A percentile compares a stretch with the other conserved stretches of the same genome.
Evolutionary conservation across 2,329 filamentous ascomycete species (phyloP).

Genomic region (Colletotrichum aenigma): DNA sequence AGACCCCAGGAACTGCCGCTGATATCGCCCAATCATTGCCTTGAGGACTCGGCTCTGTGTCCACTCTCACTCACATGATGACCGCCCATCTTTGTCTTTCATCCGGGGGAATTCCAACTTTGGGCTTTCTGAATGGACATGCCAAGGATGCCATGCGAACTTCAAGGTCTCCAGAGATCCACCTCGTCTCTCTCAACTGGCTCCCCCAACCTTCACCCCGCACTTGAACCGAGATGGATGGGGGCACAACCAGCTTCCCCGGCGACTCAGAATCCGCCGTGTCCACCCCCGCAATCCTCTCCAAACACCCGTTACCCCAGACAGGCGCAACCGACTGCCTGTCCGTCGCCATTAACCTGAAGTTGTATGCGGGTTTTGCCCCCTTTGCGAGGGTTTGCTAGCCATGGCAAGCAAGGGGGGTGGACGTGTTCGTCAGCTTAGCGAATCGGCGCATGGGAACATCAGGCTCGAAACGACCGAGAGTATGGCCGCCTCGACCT

Average conservation of each 20-base stretch:
- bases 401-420: not conserved
- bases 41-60: not conserved
- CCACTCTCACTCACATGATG: not conserved
- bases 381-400: not conserved
- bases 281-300: slow-evolving; percentile 12
- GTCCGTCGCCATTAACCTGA: not conserved
- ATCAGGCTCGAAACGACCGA: slow-evolving; percentile 11
- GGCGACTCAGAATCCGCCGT: not conserved
- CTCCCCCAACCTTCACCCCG: slow-evolving; percentile 9
- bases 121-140: not conserved
- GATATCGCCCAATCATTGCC: not conserved
- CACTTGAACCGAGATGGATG: not conserved
- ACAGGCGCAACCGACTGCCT: not conserved
- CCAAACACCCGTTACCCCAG: slow-evolving; percentile 9
- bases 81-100: not conserved
- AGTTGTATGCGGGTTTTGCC: not conserved
- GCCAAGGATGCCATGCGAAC: not conserved
- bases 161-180: not conserved
- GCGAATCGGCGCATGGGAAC: not conserved
- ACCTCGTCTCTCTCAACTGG: slow-evolving; percentile 3
- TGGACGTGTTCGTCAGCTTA: not conserved
- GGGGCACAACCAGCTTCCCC: not conserved
- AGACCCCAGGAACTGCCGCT: not conserved
- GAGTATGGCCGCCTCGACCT: not conserved
- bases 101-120: not conserved